Evolutionary conservation across 305 asterid genomes (phyloP).

Genomic region (Galium porrigens): DNA sequence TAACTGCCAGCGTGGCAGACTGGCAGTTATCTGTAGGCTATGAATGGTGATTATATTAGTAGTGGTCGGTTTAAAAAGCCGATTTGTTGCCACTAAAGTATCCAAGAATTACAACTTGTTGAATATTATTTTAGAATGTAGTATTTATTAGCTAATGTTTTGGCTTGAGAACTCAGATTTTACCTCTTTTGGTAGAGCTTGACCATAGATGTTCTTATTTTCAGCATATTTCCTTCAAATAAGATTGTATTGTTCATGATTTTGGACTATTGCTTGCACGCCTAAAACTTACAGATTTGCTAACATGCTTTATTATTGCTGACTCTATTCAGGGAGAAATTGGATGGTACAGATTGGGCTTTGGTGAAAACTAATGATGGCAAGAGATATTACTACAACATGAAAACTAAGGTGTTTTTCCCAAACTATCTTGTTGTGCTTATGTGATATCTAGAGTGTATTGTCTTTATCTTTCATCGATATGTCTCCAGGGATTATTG

Average conservation of each 20-base stretch:
- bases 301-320: slow-evolving; percentile 18
- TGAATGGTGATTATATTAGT: background rate
- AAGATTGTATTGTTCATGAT: background rate
- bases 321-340: slow-evolving; percentile 51
- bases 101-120: background rate
- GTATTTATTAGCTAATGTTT: background rate
- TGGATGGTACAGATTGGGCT: slow-evolving; percentile 80
- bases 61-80: background rate
- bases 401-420: slow-evolving; percentile 50
- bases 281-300: background rate
- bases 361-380: slow-evolving; percentile 78
- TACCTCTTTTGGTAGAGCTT: background rate
- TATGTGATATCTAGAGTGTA: background rate
- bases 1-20: background rate
- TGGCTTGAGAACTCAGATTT: background rate
- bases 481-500: background rate
- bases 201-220: background rate
- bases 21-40: background rate
- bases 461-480: background rate
- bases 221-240: background rate
- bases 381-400: slow-evolving; percentile 68
- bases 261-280: background rate
- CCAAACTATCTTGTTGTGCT: background rate
- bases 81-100: background rate
- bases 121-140: background rate